phyloP scores from a whole-genome alignment of 495 filamentous ascomycete genomes.

The Xylaria cubensis region DNA sequence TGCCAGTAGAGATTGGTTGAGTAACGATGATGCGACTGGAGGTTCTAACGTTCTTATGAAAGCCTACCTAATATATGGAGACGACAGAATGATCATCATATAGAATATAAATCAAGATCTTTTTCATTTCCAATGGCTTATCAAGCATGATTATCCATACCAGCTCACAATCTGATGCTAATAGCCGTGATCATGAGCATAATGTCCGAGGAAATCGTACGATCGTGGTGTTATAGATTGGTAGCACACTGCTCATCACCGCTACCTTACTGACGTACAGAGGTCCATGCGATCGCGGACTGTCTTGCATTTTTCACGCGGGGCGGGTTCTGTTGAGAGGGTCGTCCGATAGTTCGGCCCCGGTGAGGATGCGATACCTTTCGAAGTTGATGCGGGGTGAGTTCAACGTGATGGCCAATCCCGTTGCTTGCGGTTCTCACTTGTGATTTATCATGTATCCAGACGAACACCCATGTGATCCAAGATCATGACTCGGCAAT shows the following conservation, averaged over 20 bases:
- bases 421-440: background rate
- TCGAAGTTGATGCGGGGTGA: constrained; percentile 12
- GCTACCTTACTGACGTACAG: constrained; percentile 8
- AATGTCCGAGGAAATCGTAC: constrained; percentile 14
- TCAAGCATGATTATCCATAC: background rate
- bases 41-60: background rate
- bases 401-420: constrained; percentile 10
- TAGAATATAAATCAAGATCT: background rate
- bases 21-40: background rate
- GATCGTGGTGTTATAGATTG: constrained; percentile 18
- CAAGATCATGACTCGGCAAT: constrained; percentile 7
- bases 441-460: background rate
- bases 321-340: background rate
- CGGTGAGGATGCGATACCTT: constrained; percentile 2
- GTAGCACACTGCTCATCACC: constrained; percentile 5
- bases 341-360: background rate
- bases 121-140: constrained; percentile 9
- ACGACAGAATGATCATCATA: background rate
- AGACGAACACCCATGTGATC: constrained; percentile 3
- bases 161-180: background rate
- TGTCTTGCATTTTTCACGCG: constrained; percentile 1
- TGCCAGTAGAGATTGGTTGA: background rate
- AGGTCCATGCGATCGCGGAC: background rate
- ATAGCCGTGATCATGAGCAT: background rate
- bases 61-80: background rate